Evolutionary conservation across 1,139 yeast genomes (phyloP), one percentile per base, ranked within the genome.

Genomic region (Nadsonia commutata): DNA sequence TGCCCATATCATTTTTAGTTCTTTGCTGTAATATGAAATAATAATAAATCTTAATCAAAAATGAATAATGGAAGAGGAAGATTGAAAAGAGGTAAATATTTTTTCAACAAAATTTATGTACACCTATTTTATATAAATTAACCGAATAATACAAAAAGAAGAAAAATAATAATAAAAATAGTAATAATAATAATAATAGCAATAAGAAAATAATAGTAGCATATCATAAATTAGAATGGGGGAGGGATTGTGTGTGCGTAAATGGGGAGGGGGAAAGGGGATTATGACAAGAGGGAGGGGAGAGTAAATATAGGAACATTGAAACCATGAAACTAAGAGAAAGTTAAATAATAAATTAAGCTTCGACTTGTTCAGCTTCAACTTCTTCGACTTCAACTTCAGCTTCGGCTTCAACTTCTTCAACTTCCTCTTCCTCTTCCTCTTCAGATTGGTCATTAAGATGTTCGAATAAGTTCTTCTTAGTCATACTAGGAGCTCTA

Each of bases 401-500:
- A 16, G 42, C 49, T 17, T 49, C 36, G 17, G 42, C 39, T 36
- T 50, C 36, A 13, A 3, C 21, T 13, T 42, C 45, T 8, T 40
- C 42, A 1, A 37, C 43, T 6, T 37, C 52, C 48, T 48, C 46
- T 36, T 37, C 49, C 31, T 52, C 49, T 23, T 43, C 46, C 41
- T 48, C 50, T 19, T 52, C 56, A 33, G 52, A 53, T 22, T 50
- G 54, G 18, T 51, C 56, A 42, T 51, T 53, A 50, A 57, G 47
- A 41, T 52, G 55, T 48, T 57, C 59, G 48, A 54, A 57, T 38
- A 56, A 51, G 49, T 57, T 57, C 36, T 48, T 56, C 18, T 57
- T 51, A 40, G 53, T 49, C 44, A 46, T 45, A 41, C 55, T 51
- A 27, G 56, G 50, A 20, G 54, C 51, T 33, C 58, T 51, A 13